phyloP scores from a whole-genome alignment of 2,329 filamentous ascomycete genomes.

The Waltergamsia citrina region DNA sequence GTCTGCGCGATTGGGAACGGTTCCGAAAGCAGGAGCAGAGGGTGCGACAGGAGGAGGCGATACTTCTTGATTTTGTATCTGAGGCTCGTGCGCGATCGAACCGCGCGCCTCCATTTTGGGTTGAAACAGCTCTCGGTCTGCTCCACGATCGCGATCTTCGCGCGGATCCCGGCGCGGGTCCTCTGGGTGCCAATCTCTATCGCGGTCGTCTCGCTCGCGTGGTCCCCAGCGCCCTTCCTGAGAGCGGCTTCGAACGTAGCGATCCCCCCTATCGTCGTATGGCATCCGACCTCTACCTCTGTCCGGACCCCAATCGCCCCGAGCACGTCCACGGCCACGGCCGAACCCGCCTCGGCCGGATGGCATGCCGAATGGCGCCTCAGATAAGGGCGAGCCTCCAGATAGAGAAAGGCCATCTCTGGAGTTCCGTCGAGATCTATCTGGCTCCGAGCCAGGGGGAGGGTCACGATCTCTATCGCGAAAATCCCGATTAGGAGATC shows the following conservation, averaged over 20 bases:
- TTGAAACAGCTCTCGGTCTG: constrained; percentile 37
- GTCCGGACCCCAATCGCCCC: constrained; percentile 28
- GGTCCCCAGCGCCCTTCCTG: constrained; percentile 50
- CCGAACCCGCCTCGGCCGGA: constrained; percentile 46
- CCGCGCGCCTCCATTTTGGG: constrained; percentile 39
- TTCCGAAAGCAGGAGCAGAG: constrained; percentile 48
- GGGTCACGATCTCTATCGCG: constrained; percentile 48
- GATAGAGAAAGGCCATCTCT: constrained; percentile 61
- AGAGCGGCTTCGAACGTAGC: constrained; percentile 57
- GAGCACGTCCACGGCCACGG: constrained; percentile 39
- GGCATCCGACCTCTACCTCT: constrained; percentile 47
- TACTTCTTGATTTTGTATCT: constrained; percentile 36
- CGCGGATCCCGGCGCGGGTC: constrained; percentile 32
- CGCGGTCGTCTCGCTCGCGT: constrained; percentile 47
- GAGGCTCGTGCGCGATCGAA: constrained; percentile 34
- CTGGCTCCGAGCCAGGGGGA: constrained; percentile 55
- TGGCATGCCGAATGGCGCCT: constrained; percentile 47
- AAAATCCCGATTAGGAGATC: constrained; percentile 60
- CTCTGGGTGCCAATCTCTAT: constrained; percentile 33
- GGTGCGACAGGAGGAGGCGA: constrained; percentile 49
- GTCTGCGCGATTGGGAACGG: constrained; percentile 37
- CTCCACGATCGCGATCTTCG: constrained; percentile 35
- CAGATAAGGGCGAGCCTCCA: constrained; percentile 61
- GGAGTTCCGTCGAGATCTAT: constrained; percentile 57
- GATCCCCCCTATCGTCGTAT: constrained; percentile 51